A percentile compares a stretch with the other conserved stretches of the same genome.
phyloP scores from a whole-genome alignment of 208 protist species.

The Kentomonas sorsogonicus region DNA sequence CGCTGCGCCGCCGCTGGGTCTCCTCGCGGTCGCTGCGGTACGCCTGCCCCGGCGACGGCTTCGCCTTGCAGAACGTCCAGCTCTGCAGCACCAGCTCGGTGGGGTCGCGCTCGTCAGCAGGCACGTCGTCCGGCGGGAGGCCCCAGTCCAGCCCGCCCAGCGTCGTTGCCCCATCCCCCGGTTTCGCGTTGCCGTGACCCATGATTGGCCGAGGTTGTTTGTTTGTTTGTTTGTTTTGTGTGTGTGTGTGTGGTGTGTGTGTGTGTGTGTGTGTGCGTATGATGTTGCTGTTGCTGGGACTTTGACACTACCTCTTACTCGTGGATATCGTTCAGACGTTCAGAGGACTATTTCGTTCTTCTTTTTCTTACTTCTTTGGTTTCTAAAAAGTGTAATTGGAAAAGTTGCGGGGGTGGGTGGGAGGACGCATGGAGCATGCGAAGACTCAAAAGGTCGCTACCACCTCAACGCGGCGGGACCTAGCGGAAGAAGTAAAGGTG shows the following conservation, averaged over 20 bases:
- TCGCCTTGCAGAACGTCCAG: constrained; percentile 90
- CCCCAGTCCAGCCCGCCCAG: constrained; percentile 42
- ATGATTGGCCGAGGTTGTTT: not conserved
- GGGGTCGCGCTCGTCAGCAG: constrained; percentile 54
- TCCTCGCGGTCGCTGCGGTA: constrained; percentile 86
- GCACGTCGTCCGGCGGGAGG: constrained; percentile 63
- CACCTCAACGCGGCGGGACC: too few species aligned
- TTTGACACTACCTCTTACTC: too few species aligned
- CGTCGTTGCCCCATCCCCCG: too few species aligned
- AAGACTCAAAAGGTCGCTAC: too few species aligned
- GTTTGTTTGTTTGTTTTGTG: not conserved
- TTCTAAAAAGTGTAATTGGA: not conserved
- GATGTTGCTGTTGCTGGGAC: too few species aligned
- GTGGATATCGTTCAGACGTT: too few species aligned
- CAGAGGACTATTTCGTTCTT: too few species aligned
- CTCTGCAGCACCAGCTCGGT: constrained; percentile 88
- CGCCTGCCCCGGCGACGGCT: constrained; percentile 51
- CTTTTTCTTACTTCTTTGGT: constrained; percentile 1
- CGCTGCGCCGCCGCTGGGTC: constrained; percentile 45
- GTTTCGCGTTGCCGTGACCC: not conserved
- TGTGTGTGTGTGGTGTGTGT: not conserved
- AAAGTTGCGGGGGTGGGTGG: too few species aligned
- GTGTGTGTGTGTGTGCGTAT: too few species aligned
- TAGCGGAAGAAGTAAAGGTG: too few species aligned
- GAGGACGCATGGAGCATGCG: too few species aligned